Conservation (phyloP, 2,329 filamentous ascomycete species). For the Clarireedia paspali region DNA sequence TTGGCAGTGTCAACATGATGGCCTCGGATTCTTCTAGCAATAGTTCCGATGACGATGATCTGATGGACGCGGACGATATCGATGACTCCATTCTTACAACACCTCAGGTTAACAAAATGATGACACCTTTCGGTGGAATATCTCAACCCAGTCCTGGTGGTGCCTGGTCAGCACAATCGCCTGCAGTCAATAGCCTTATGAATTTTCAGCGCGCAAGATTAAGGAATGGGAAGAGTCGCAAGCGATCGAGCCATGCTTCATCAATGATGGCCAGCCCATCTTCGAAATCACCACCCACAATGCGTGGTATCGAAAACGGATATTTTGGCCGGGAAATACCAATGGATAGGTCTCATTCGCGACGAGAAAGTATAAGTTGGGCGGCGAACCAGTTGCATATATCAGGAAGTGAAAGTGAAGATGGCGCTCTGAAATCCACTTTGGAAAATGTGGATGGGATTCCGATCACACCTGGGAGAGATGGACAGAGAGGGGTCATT, state of each 20-base stretch:
- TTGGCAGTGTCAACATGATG: slow-evolving; percentile 46
- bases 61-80: slow-evolving; percentile 63
- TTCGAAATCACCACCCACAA: slow-evolving; percentile 69
- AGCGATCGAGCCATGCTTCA: slow-evolving; percentile 54
- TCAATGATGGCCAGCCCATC: slow-evolving; percentile 52
- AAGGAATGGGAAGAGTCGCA: slow-evolving; percentile 52
- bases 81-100: slow-evolving; percentile 78
- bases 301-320: slow-evolving; percentile 31
- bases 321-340: slow-evolving; percentile 47
- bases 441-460: slow-evolving; percentile 32
- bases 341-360: slow-evolving; percentile 43
- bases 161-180: slow-evolving; percentile 61
- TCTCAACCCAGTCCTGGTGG: slow-evolving; percentile 43
- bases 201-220: slow-evolving; percentile 64
- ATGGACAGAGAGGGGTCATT: slow-evolving; percentile 67
- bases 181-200: slow-evolving; percentile 67
- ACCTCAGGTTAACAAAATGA: slow-evolving; percentile 63
- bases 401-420: slow-evolving; percentile 71
- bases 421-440: slow-evolving; percentile 46
- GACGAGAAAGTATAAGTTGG: slow-evolving; percentile 83
- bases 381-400: slow-evolving; percentile 85
- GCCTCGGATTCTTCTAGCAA: slow-evolving; percentile 72
- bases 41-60: slow-evolving; percentile 60
- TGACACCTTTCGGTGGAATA: slow-evolving; percentile 36
- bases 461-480: slow-evolving; percentile 37